These are phyloP conservation scores for Cucurbitaria berberidis DNA, from an alignment of 2,329 filamentous ascomycete species.

Conservation along the genomic window DNA sequence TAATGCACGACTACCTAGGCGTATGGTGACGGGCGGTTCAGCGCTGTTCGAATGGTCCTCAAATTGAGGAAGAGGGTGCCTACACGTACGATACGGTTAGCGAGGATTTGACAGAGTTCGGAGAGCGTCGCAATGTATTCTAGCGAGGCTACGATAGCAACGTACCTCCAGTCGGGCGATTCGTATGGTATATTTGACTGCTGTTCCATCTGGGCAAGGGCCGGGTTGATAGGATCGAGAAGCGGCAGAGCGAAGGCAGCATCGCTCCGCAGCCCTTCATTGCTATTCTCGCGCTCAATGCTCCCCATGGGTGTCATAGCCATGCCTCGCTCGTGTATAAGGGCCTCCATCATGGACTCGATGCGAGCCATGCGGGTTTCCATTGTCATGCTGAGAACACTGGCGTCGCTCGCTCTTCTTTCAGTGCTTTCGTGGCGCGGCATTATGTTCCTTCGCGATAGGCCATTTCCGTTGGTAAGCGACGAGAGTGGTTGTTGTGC, in stretches of 20 bases:
- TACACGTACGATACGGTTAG: not conserved
- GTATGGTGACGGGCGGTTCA: constrained; percentile 15
- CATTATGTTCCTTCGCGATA: constrained; percentile 23
- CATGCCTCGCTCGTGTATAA: constrained; percentile 40
- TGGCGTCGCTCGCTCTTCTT: constrained; percentile 36
- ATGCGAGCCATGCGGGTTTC: constrained; percentile 45
- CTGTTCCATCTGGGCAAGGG: constrained; percentile 23
- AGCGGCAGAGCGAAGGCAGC: constrained; percentile 26
- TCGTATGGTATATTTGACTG: constrained; percentile 17
- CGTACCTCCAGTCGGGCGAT: constrained; percentile 10
- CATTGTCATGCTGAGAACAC: constrained; percentile 35
- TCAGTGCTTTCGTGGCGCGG: constrained; percentile 29
- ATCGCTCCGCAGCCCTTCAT: constrained; percentile 25
- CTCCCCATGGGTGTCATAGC: constrained; percentile 31
- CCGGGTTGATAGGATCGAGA: constrained; percentile 33
- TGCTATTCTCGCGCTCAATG: constrained; percentile 35
- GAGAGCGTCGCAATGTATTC: not conserved
- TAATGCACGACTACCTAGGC: constrained; percentile 23
- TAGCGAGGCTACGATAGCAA: constrained; percentile 1
- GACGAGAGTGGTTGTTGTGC: constrained; percentile 18
- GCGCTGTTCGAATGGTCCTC: not conserved
- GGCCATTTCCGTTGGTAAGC: constrained; percentile 19
- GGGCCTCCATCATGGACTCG: constrained; percentile 44
- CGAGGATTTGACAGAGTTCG: not conserved
- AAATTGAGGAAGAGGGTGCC: not conserved